These are phyloP conservation scores for Cairneyella variabilis DNA, from an alignment of 495 filamentous ascomycete genomes.

Conservation along the genomic window DNA sequence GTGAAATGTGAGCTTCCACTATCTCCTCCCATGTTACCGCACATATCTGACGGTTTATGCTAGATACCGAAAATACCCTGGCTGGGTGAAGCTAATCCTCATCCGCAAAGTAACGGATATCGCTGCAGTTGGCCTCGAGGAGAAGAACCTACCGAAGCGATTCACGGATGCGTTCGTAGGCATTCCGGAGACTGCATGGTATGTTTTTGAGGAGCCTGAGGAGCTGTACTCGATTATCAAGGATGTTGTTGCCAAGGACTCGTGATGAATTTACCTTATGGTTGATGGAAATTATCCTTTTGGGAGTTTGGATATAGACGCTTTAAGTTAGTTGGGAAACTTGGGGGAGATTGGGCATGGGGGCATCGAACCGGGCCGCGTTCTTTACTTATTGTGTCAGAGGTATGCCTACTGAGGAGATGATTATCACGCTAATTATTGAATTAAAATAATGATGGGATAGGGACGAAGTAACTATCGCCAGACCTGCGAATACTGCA, in stretches of 20 bases:
- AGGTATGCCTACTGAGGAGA: no score
- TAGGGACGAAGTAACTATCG: no score
- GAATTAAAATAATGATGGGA: no score
- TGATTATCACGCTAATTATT: no score
- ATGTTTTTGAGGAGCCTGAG: conserved; percentile 69
- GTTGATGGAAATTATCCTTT: no score
- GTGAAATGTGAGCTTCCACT: conserved; percentile 56
- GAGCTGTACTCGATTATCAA: conserved; percentile 49
- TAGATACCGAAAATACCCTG: conserved; percentile 48
- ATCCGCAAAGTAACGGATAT: conserved; percentile 83
- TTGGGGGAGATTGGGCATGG: no score
- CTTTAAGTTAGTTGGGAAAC: no score
- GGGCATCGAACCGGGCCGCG: no score
- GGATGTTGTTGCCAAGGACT: conserved; percentile 26
- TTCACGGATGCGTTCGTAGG: conserved; percentile 83
- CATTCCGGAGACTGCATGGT: conserved; percentile 68
- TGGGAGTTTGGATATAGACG: no score
- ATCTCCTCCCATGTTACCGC: background rate
- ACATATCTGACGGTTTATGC: background rate
- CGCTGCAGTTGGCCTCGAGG: conserved; percentile 58
- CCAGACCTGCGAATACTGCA: no score
- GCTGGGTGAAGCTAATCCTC: conserved; percentile 75
- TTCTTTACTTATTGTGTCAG: no score
- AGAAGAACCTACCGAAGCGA: conserved; percentile 66
- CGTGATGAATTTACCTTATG: no score